Evolutionary conservation across 108 stramenopile species (phyloP).

Genomic region (Fragilariopsis cylindrus): DNA sequence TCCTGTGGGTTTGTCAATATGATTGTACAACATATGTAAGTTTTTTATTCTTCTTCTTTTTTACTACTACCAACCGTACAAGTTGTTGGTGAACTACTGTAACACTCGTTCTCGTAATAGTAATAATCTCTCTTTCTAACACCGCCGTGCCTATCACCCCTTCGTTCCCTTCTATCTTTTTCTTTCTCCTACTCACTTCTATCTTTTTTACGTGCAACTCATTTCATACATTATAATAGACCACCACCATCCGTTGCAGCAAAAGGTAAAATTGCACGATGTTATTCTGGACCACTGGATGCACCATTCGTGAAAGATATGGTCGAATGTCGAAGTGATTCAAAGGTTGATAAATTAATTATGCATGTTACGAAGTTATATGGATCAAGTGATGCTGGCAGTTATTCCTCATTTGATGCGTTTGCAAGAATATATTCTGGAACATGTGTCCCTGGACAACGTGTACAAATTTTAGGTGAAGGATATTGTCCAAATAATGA

Average conservation of each 20-base stretch:
- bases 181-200: too few relatives aligned
- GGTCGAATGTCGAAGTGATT: slow-evolving; percentile 82
- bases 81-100: too few relatives aligned
- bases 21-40: slow-evolving; percentile 69
- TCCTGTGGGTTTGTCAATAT: slow-evolving; percentile 82
- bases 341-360: slow-evolving; percentile 46
- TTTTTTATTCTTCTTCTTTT: slow-evolving; percentile 16
- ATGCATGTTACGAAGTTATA: slow-evolving; percentile 92
- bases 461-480: slow-evolving; percentile 93
- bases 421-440: slow-evolving; percentile 93
- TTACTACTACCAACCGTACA: not conserved
- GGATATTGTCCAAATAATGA: slow-evolving; percentile 90
- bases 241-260: slow-evolving; percentile 88
- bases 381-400: slow-evolving; percentile 62
- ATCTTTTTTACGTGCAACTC: too few relatives aligned
- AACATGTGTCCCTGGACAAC: slow-evolving; percentile 83
- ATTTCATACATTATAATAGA: slow-evolving; percentile 28
- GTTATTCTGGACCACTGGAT: slow-evolving; percentile 67
- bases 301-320: slow-evolving; percentile 61
- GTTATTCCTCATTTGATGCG: slow-evolving; percentile 67
- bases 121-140: not conserved
- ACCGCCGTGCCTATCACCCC: too few relatives aligned
- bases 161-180: too few relatives aligned
- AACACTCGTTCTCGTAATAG: too few relatives aligned
- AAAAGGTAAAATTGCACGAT: slow-evolving; percentile 71